Conservation (phyloP, 805 yeast species). For the Blastobotrys mokoenaii region DNA sequence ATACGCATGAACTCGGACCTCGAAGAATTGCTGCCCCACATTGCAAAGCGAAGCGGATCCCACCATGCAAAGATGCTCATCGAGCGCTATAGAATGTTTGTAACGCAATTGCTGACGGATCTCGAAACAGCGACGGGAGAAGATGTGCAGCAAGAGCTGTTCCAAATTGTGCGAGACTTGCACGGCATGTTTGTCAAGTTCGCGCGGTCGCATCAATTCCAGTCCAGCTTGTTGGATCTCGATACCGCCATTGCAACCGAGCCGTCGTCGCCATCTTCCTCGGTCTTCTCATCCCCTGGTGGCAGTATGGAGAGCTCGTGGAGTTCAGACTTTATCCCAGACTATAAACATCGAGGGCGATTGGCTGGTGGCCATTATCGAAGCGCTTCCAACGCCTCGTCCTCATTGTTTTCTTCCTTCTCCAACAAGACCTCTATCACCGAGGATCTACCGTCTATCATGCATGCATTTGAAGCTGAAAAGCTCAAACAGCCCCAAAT, state of each 20-base stretch:
- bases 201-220: constrained; percentile 5
- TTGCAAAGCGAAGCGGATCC: background rate
- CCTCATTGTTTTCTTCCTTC: background rate
- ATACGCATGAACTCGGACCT: constrained; percentile 26
- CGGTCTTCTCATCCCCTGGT: background rate
- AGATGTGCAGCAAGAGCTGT: constrained; percentile 23
- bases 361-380: background rate
- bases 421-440: constrained; percentile 11
- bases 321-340: background rate
- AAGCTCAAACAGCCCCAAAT: constrained; percentile 8
- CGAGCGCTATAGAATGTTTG: constrained; percentile 22
- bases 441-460: constrained; percentile 20
- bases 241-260: background rate
- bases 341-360: background rate
- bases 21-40: constrained; percentile 13
- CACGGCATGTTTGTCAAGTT: constrained; percentile 24
- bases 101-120: constrained; percentile 20
- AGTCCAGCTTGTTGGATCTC: no score
- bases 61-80: constrained; percentile 13
- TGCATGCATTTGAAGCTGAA: constrained; percentile 20
- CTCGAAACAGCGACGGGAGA: constrained; percentile 22
- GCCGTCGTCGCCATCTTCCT: background rate
- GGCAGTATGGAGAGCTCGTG: background rate
- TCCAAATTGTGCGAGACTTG: constrained; percentile 24
- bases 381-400: background rate